These are phyloP conservation scores for Neurospora crassa DNA, from an alignment of 2,329 filamentous ascomycete species.

Conservation along the genomic window DNA sequence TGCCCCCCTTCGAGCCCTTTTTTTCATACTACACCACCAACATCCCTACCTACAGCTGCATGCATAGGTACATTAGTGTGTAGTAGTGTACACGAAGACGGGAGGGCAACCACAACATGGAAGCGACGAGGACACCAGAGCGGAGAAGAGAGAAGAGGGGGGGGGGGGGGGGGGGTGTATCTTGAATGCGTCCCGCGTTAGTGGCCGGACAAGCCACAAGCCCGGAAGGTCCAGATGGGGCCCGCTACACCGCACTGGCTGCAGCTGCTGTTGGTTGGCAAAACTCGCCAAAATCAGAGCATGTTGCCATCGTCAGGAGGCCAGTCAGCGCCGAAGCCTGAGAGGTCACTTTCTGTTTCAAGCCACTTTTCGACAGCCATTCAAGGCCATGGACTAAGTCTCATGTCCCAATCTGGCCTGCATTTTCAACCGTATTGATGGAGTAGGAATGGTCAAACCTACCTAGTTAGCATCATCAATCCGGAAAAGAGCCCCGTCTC, in stretches of 20 bases:
- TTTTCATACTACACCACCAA: not conserved
- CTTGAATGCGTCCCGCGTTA: not conserved
- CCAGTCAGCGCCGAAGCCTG: not conserved
- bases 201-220: constrained; percentile 6
- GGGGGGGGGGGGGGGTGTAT: not conserved
- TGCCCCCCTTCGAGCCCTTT: not conserved
- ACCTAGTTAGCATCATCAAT: not conserved
- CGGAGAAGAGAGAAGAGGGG: not conserved
- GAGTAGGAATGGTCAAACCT: not conserved
- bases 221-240: constrained; percentile 4
- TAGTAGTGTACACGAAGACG: not conserved
- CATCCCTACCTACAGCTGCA: not conserved
- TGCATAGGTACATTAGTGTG: not conserved
- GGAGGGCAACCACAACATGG: not conserved
- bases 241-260: constrained; percentile 2
- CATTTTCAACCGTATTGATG: not conserved
- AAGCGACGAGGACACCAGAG: not conserved
- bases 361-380: not conserved
- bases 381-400: not conserved
- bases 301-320: constrained; percentile 1
- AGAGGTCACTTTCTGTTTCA: not conserved
- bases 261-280: constrained; percentile 6
- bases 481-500: not conserved
- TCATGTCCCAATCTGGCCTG: not conserved
- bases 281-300: constrained; percentile 3